Percentiles rank a stretch among this genome's conserved stretches.
Evolutionary conservation across 2,329 filamentous ascomycete genomes (phyloP).

Genomic region (Xylaria sp.): DNA sequence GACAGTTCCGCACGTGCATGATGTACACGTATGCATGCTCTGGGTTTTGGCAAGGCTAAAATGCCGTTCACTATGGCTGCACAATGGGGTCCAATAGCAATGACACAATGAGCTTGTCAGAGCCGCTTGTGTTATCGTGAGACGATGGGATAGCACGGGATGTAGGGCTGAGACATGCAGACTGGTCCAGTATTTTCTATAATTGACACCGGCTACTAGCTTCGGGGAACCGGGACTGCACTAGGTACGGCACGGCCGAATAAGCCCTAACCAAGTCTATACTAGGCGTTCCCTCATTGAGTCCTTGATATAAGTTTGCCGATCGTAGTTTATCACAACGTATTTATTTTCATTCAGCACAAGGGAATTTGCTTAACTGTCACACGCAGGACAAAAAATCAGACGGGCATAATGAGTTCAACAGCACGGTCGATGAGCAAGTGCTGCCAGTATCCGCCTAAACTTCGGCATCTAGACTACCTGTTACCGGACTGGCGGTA

Average conservation of each 20-base stretch:
- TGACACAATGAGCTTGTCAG: neutral
- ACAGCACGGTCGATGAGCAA: neutral
- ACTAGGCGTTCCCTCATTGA: neutral
- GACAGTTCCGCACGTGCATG: constrained; percentile 15
- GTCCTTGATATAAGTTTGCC: neutral
- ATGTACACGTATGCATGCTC: constrained; percentile 7
- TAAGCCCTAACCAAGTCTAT: constrained; percentile 16
- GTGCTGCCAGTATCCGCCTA: neutral
- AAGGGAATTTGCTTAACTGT: neutral
- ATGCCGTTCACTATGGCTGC: neutral
- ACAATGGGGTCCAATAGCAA: constrained; percentile 17
- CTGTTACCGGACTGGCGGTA: neutral
- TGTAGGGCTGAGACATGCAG: constrained; percentile 24
- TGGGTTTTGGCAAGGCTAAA: constrained; percentile 5
- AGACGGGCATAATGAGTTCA: neutral
- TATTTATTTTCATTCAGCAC: neutral
- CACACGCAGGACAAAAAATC: neutral
- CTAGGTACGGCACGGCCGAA: constrained; percentile 8
- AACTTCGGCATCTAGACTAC: neutral
- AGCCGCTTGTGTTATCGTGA: constrained; percentile 1
- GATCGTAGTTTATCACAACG: neutral
- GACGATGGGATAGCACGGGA: neutral
- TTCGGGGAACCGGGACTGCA: constrained; percentile 7
- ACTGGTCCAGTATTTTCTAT: constrained; percentile 19
- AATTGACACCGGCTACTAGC: constrained; percentile 17